A percentile compares a stretch with the other conserved stretches of the same genome.
phyloP scores from a whole-genome alignment of 2,329 filamentous ascomycete species.

The Penicillium griseofulvum region DNA sequence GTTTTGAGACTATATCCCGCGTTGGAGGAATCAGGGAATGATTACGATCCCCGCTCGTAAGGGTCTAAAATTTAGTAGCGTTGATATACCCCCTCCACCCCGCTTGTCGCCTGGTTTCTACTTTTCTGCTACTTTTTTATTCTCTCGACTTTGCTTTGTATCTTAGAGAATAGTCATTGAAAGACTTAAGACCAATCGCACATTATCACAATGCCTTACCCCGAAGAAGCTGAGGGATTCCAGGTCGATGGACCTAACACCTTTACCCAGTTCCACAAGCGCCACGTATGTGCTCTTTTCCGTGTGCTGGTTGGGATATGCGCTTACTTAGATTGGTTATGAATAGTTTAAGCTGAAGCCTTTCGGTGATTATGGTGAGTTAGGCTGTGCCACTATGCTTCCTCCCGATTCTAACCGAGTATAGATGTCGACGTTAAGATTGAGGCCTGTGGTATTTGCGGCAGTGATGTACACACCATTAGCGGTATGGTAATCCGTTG shows the following conservation, averaged over 20 bases:
- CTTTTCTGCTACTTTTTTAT: not conserved
- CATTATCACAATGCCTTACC: constrained; percentile 42
- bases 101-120: not conserved
- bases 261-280: constrained; percentile 58
- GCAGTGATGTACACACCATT: constrained; percentile 70
- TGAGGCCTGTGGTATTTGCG: constrained; percentile 73
- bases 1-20: not conserved
- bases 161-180: not conserved
- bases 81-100: constrained; percentile 12
- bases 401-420: not conserved
- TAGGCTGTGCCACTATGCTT: not conserved
- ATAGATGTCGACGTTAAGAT: constrained; percentile 82
- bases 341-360: constrained; percentile 74
- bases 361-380: constrained; percentile 67
- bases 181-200: constrained; percentile 6
- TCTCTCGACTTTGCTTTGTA: not conserved
- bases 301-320: not conserved
- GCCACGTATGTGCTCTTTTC: constrained; percentile 45
- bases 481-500: constrained; percentile 34
- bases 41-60: not conserved
- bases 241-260: constrained; percentile 64
- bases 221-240: constrained; percentile 47
- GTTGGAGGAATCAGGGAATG: not conserved
- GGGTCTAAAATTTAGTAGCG: not conserved
- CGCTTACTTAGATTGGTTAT: not conserved